Percentiles rank a stretch among this genome's conserved stretches.
phyloP scores from a whole-genome alignment of 2,329 filamentous ascomycete species.

The Cytospora schulzeri region DNA sequence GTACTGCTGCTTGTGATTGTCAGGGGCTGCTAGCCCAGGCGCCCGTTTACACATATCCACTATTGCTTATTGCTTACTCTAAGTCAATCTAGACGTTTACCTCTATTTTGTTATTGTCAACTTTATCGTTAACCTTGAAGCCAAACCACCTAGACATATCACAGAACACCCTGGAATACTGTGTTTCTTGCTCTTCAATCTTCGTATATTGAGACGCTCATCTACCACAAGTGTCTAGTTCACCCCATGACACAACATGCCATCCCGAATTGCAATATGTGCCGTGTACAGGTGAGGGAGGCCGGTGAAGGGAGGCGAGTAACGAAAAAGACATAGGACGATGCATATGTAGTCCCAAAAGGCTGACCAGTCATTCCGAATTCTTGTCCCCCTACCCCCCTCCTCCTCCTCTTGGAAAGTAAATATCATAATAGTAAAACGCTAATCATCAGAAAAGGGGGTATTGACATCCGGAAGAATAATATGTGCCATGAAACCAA shows the following conservation, averaged over 20 bases:
- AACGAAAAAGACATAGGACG: no score
- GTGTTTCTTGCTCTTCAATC: neutral
- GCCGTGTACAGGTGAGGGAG: neutral
- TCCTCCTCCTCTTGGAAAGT: no score
- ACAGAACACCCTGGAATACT: neutral
- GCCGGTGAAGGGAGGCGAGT: neutral
- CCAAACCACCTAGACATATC: no score
- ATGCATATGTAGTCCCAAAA: neutral
- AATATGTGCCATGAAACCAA: slow-evolving; percentile 6
- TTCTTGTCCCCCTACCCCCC: neutral
- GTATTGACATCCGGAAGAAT: slow-evolving; percentile 6
- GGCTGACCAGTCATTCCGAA: neutral
- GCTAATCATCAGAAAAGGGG: slow-evolving; percentile 1
- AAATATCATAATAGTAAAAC: neutral
- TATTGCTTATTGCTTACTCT: no score
- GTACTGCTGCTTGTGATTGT: neutral
- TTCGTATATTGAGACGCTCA: neutral
- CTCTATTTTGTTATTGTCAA: no score
- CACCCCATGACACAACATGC: neutral
- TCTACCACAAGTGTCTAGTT: neutral
- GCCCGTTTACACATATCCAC: no score
- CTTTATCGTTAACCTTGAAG: no score
- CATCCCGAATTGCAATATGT: neutral
- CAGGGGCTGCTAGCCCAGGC: neutral
- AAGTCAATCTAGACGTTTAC: no score